Percentiles rank a stretch among this genome's conserved stretches.
Evolutionary conservation across 2,329 filamentous ascomycete genomes (phyloP).

Genomic region (Fusarium siculi): DNA sequence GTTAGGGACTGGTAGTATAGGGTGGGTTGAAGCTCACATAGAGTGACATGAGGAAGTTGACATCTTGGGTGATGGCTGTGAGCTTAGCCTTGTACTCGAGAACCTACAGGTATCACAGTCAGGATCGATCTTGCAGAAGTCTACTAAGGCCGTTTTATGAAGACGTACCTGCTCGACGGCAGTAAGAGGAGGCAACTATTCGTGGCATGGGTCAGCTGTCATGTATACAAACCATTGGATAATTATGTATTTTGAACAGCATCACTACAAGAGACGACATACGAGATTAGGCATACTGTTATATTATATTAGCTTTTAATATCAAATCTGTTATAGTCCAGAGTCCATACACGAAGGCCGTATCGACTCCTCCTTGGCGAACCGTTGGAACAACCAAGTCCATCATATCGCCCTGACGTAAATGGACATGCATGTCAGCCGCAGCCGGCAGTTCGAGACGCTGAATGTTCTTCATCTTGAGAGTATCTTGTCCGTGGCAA

Average conservation of each 20-base stretch:
- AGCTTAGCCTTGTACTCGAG: slow-evolving; percentile 73
- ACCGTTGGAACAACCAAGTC: slow-evolving; percentile 62
- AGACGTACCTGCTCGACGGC: slow-evolving; percentile 31
- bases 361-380: slow-evolving; percentile 72
- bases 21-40: slow-evolving; percentile 55
- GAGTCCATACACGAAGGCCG: slow-evolving; percentile 61
- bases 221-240: background rate
- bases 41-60: slow-evolving; percentile 80
- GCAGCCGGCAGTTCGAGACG: slow-evolving; percentile 68
- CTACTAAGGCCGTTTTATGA: background rate
- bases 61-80: slow-evolving; percentile 67
- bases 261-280: slow-evolving; percentile 28
- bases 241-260: background rate
- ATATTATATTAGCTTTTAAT: slow-evolving; percentile 30
- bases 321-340: slow-evolving; percentile 20
- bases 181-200: slow-evolving; percentile 35
- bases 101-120: slow-evolving; percentile 53
- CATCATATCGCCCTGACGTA: slow-evolving; percentile 75
- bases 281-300: slow-evolving; percentile 69
- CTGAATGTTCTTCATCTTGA: slow-evolving; percentile 41
- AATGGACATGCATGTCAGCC: slow-evolving; percentile 77
- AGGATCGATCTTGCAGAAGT: background rate
- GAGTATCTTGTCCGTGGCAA: background rate
- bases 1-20: slow-evolving; percentile 1
- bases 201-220: slow-evolving; percentile 1